Evolutionary conservation across 805 yeast species (phyloP).

Genomic region (Pichia sporocuriosa): DNA sequence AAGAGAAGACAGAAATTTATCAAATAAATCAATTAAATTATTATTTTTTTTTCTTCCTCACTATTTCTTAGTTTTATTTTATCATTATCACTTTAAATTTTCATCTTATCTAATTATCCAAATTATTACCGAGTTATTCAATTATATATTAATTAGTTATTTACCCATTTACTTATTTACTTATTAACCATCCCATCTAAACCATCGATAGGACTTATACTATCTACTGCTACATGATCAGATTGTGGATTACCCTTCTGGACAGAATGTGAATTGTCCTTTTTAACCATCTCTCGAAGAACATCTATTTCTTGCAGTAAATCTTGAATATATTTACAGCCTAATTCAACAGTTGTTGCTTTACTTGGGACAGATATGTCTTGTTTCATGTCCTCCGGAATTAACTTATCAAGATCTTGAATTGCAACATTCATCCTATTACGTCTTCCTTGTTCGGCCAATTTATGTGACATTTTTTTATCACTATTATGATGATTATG

Average conservation of each 20-base stretch:
- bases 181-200: not conserved
- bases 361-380: conserved; percentile 72
- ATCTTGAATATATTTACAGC: conserved; percentile 58
- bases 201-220: conserved; percentile 20
- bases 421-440: conserved; percentile 88
- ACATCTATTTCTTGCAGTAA: conserved; percentile 33
- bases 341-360: conserved; percentile 92
- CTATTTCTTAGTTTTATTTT: too few species aligned
- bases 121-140: too few species aligned
- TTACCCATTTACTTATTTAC: not conserved
- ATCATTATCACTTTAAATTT: too few species aligned
- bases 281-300: conserved; percentile 25
- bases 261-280: too few species aligned
- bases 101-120: too few species aligned
- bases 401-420: conserved; percentile 58
- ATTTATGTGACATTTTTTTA: conserved; percentile 72
- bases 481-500: conserved; percentile 19
- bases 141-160: not conserved
- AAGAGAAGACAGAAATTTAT: not conserved
- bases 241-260: conserved; percentile 9
- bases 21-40: too few species aligned
- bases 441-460: conserved; percentile 94
- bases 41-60: too few species aligned
- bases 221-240: conserved; percentile 4
- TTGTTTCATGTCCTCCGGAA: conserved; percentile 54